These are phyloP conservation scores for Mangifera indica DNA, from an alignment of 345 rosid genomes.

Conservation along the genomic window DNA sequence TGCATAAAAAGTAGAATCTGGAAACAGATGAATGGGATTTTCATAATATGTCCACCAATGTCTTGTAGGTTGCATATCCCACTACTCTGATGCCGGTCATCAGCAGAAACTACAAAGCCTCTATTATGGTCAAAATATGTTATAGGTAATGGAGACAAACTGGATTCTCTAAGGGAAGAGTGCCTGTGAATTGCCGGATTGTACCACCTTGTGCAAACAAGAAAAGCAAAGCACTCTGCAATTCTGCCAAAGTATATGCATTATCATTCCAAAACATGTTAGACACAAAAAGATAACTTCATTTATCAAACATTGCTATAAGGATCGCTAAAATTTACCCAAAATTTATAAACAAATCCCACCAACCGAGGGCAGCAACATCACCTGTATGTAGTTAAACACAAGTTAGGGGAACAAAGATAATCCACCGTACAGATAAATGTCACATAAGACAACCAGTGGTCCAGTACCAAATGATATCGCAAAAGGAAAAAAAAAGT, in stretches of 20 bases:
- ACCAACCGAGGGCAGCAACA: conserved; percentile 84
- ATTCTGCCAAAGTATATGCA: conserved; percentile 46
- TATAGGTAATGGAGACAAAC: conserved; percentile 50
- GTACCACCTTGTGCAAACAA: conserved; percentile 84
- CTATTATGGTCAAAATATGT: conserved; percentile 74
- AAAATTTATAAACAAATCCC: conserved; percentile 88
- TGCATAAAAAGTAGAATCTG: conserved; percentile 85
- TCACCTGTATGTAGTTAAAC: conserved; percentile 53
- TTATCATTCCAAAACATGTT: conserved; percentile 14
- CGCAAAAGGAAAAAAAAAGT: background rate
- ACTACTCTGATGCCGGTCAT: conserved; percentile 44
- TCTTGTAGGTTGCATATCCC: conserved; percentile 73
- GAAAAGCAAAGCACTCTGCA: conserved; percentile 93
- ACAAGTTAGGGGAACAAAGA: conserved; percentile 12
- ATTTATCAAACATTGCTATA: conserved; percentile 10
- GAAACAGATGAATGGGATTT: conserved; percentile 66
- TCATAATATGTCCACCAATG: conserved; percentile 90
- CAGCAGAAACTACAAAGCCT: conserved; percentile 56
- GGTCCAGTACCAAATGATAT: background rate
- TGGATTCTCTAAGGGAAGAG: conserved; percentile 46
- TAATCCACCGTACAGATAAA: background rate
- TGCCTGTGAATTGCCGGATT: conserved; percentile 84
- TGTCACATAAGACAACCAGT: background rate
- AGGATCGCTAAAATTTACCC: conserved; percentile 47
- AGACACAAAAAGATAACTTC: background rate